Evolutionary conservation across 2,329 filamentous ascomycete genomes (phyloP).

Genomic region (Stemphylium beticola): DNA sequence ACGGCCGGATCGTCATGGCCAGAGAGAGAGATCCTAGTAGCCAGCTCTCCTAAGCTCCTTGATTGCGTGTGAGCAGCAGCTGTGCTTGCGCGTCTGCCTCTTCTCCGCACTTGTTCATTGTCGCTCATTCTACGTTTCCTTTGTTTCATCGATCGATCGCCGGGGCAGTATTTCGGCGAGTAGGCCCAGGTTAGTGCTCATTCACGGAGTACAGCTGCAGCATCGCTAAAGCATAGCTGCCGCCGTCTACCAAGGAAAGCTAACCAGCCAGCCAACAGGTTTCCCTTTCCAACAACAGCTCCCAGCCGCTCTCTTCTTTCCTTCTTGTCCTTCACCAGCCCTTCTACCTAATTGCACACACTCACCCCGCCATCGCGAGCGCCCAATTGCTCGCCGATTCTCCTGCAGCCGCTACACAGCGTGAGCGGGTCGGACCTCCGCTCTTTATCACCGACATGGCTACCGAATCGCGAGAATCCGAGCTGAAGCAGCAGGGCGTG

Average conservation of each 20-base stretch:
- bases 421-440: constrained; percentile 11
- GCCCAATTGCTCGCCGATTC: constrained; percentile 15
- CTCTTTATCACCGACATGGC: constrained; percentile 34
- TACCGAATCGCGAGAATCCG: constrained; percentile 52
- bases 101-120: neutral
- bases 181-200: constrained; percentile 3
- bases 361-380: constrained; percentile 1
- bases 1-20: constrained; percentile 8
- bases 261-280: constrained; percentile 15
- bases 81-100: constrained; percentile 7
- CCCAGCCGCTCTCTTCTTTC: constrained; percentile 5
- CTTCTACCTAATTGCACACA: neutral
- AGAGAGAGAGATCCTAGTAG: constrained; percentile 1
- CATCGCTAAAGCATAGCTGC: constrained; percentile 17
- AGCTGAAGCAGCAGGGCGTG: constrained; percentile 82
- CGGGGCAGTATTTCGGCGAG: constrained; percentile 6
- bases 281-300: constrained; percentile 5
- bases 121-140: constrained; percentile 6
- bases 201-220: constrained; percentile 8
- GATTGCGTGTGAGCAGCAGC: constrained; percentile 1
- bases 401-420: constrained; percentile 2
- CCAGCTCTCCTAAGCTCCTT: constrained; percentile 9
- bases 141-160: neutral
- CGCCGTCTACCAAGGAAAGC: constrained; percentile 10
- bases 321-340: neutral